Percentiles rank a stretch among this genome's conserved stretches.
Conservation (phyloP, 1,284 basidiomycete species). For the Fomitiporia mediterranea region DNA sequence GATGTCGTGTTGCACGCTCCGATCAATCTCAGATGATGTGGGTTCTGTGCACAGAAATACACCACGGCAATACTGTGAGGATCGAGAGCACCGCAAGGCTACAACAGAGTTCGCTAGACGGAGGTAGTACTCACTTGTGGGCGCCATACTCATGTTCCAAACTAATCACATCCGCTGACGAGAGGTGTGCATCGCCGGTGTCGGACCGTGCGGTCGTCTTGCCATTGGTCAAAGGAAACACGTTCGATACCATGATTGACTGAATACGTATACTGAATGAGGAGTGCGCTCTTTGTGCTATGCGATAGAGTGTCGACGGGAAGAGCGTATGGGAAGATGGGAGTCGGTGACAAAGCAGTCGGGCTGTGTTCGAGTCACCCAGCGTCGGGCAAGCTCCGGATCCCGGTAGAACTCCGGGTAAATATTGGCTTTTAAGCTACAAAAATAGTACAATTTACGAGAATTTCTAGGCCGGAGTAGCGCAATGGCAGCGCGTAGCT, state of each 20-base stretch:
- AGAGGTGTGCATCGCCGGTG: conserved; percentile 28
- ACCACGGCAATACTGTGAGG: neutral
- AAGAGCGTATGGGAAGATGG: neutral
- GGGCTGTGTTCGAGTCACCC: too few relatives aligned
- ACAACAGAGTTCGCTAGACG: neutral
- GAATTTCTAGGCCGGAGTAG: conserved; percentile 22
- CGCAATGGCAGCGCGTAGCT: conserved; percentile 25
- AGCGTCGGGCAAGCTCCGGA: too few relatives aligned
- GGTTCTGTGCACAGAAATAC: neutral
- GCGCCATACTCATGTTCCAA: conserved; percentile 83
- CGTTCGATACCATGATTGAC: conserved; percentile 5
- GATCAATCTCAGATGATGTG: neutral
- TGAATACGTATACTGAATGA: neutral
- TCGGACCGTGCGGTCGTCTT: conserved; percentile 9
- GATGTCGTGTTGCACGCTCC: conserved; percentile 12
- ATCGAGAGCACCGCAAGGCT: neutral
- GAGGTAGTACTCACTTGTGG: conserved; percentile 69
- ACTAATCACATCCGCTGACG: conserved; percentile 67
- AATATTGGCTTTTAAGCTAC: too few relatives aligned
- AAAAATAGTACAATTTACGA: too few relatives aligned
- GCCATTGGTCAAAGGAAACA: conserved; percentile 1
- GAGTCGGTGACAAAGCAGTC: neutral
- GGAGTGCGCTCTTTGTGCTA: neutral
- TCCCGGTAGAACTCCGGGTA: too few relatives aligned
- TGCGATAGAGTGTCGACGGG: neutral